Evolutionary conservation across 2,329 filamentous ascomycete species (phyloP).

Genomic region (Shiraia bambusicola): DNA sequence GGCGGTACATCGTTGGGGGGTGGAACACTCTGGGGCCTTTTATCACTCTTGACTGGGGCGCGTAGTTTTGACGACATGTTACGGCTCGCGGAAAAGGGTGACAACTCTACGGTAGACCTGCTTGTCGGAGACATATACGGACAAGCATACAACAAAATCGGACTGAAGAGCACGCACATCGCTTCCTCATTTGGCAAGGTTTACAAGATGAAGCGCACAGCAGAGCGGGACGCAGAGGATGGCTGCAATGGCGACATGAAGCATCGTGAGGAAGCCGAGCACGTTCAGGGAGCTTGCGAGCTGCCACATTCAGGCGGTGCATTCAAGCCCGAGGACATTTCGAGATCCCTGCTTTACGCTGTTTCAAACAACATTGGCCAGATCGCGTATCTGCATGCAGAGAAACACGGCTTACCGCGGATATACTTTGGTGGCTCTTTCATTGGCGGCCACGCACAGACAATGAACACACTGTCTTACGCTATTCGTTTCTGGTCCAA

Average conservation of each 20-base stretch:
- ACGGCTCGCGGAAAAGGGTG: conserved; percentile 82
- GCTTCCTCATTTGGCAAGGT: conserved; percentile 97
- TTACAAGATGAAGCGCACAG: conserved; percentile 85
- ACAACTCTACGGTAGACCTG: conserved; percentile 94
- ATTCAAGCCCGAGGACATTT: conserved; percentile 84
- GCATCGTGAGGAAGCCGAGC: conserved; percentile 38
- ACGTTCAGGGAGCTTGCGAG: conserved; percentile 31
- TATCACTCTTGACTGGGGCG: conserved; percentile 89
- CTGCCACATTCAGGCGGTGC: conserved; percentile 43
- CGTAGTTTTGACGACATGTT: conserved; percentile 98
- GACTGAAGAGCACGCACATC: conserved; percentile 91
- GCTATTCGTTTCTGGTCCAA: conserved; percentile 98
- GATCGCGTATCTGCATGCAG: conserved; percentile 94
- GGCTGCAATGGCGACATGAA: conserved; percentile 55
- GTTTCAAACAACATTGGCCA: conserved; percentile 97
- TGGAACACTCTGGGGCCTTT: conserved; percentile 94
- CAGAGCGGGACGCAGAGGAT: conserved; percentile 77
- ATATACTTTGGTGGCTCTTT: conserved; percentile 99
- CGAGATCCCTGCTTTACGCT: conserved; percentile 86
- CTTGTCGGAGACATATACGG: conserved; percentile 98
- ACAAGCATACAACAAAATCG: conserved; percentile 92
- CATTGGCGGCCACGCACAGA: conserved; percentile 93
- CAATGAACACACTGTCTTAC: conserved; percentile 95
- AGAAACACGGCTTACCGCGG: conserved; percentile 85
- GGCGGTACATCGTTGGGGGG: conserved; percentile 93